Evolutionary conservation across 139 green algal genomes (phyloP).

Genomic region (Trebouxia sp.): DNA sequence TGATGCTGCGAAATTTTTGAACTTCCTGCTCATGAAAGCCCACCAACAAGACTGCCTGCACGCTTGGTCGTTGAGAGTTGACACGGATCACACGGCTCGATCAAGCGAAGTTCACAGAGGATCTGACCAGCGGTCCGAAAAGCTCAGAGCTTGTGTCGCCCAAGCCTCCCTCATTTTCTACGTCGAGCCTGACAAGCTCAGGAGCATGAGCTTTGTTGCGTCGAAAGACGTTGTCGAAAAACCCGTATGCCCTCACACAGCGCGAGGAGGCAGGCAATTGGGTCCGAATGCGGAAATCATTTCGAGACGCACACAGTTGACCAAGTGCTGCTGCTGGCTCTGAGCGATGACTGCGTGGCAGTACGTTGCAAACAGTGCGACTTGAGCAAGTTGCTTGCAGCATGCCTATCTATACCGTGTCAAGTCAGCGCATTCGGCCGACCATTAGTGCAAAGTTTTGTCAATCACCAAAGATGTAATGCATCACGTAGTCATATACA

Average conservation of each 20-base stretch:
- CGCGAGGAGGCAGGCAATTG: no score
- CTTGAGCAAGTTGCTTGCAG: neutral
- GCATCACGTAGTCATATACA: no score
- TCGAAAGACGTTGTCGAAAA: constrained; percentile 16
- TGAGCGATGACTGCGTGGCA: no score
- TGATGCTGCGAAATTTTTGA: constrained; percentile 14
- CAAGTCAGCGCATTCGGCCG: no score
- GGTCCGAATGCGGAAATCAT: no score
- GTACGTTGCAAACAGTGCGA: neutral
- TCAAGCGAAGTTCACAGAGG: neutral
- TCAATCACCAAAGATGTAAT: no score
- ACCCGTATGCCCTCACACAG: neutral
- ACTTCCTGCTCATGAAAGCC: constrained; percentile 26
- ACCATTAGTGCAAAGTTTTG: no score
- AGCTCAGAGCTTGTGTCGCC: constrained; percentile 14
- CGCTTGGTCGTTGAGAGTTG: neutral
- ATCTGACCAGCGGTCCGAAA: constrained; percentile 29
- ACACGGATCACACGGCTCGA: no score
- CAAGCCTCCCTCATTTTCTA: constrained; percentile 25
- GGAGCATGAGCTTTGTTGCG: neutral
- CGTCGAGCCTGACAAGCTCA: constrained; percentile 17
- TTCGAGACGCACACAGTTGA: no score
- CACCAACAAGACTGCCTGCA: constrained; percentile 22
- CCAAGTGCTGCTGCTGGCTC: no score
- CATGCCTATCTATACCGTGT: no score